phyloP scores from a whole-genome alignment of 1,139 yeast genomes.

The Pichia sp. region DNA sequence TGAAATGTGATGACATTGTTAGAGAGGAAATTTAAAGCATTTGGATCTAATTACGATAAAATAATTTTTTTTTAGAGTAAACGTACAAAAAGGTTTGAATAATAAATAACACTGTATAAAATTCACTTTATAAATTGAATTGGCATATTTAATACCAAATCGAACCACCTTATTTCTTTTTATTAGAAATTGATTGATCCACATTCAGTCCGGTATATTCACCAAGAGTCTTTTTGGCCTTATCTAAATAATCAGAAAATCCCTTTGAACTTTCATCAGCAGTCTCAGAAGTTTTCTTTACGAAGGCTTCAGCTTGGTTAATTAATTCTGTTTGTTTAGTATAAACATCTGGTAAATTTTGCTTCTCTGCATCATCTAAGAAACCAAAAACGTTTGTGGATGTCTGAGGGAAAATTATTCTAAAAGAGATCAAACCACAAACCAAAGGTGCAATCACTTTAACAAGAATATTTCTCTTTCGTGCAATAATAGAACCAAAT shows the following conservation, averaged over 20 bases:
- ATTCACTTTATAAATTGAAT: background rate
- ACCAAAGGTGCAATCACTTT: conserved; percentile 57
- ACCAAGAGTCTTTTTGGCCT: conserved; percentile 45
- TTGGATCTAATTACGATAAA: no score
- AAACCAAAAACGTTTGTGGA: conserved; percentile 57
- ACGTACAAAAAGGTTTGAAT: background rate
- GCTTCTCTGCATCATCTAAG: conserved; percentile 61
- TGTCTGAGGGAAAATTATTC: conserved; percentile 72
- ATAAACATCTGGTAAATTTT: conserved; percentile 60
- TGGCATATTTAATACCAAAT: background rate
- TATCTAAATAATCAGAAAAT: conserved; percentile 34
- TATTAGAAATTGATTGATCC: conserved; percentile 56
- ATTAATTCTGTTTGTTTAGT: conserved; percentile 51
- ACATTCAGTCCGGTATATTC: conserved; percentile 63
- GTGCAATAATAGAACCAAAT: conserved; percentile 74
- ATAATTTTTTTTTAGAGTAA: no score
- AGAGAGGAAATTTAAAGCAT: background rate
- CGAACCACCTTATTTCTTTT: conserved; percentile 29
- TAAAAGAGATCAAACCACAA: conserved; percentile 66
- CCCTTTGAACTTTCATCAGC: conserved; percentile 35
- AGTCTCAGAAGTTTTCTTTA: conserved; percentile 38
- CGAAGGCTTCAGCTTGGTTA: conserved; percentile 42
- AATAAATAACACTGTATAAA: no score
- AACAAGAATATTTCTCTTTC: conserved; percentile 57
- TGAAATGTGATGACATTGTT: background rate